Percentiles rank a stretch among this genome's conserved stretches.
These are phyloP conservation scores for Penicillium italicum DNA, from an alignment of 2,329 filamentous ascomycete genomes.

Conservation along the genomic window DNA sequence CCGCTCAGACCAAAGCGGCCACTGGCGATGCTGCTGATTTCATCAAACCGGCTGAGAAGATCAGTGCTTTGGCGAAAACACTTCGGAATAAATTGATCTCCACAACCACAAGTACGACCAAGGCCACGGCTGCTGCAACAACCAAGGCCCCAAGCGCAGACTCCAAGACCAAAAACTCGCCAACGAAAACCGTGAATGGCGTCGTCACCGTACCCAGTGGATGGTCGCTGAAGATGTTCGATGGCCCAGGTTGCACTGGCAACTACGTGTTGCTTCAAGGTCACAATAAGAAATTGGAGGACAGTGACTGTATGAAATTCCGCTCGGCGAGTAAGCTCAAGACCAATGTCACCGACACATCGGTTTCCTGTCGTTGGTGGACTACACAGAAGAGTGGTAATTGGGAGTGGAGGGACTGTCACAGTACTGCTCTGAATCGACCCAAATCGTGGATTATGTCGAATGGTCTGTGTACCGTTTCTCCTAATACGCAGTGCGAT, in stretches of 20 bases:
- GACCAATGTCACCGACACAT: not conserved
- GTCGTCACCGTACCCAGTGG: not conserved
- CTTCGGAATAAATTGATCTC: not conserved
- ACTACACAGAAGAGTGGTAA: not conserved
- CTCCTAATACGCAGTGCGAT: not conserved
- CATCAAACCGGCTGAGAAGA: not conserved
- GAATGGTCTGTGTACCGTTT: conserved; percentile 5
- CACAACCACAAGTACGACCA: not conserved
- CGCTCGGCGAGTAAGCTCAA: not conserved
- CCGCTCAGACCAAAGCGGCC: not conserved
- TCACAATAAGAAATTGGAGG: not conserved
- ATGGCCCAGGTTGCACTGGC: not conserved
- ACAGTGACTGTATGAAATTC: not conserved
- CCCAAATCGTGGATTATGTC: conserved; percentile 1
- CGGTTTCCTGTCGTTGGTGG: conserved; percentile 3
- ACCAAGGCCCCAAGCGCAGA: not conserved
- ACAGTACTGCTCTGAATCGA: not conserved
- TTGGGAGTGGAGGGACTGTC: not conserved
- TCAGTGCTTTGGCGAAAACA: not conserved
- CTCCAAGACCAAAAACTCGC: not conserved
- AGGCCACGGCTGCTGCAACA: not conserved
- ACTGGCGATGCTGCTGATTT: not conserved
- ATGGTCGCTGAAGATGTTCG: conserved; percentile 1
- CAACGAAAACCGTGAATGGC: not conserved
- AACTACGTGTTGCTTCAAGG: not conserved